Evolutionary conservation across 208 protist species (phyloP), one percentile per base, ranked within the genome.

Genomic region (Leishmania major): DNA sequence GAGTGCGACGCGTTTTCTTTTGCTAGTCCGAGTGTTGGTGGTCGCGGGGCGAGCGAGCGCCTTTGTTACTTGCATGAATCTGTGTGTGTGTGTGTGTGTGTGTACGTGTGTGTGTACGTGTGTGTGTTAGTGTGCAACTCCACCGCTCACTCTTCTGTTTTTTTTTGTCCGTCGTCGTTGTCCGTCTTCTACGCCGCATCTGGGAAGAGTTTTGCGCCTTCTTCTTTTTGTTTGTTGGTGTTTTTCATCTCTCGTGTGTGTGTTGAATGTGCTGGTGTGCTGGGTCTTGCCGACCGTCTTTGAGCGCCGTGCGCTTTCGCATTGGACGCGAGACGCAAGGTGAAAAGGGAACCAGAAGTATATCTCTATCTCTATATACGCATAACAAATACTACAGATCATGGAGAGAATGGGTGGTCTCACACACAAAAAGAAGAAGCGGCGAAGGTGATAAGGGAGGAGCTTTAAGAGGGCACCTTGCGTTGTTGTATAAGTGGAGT

Each of bases 261-360:
- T 49, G 6, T 45, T 28, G 45, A 8, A 3, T 72, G 15, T 49
- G 5, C 4, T 72, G 25, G 66, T 70, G 15, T 28, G 25, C 5
- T 49, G 4, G 5, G 28, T 35, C 35, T 0, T 49, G 35, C 43
- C 17, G 3, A 43, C 28, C 25, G 45, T 74, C 3, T 74, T 5
- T 5, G 19, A 53, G 22, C 40, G 45, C 69, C 69, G 69, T 77
- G 73, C 73, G 53, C 73, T 77, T 62, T 77, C 73, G 73, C 73
- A 77, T 74, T 2, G 69, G 25, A 53, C 28, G 51, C 69, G 45
- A 8, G 69, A 74, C 25, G 7, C 22, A 8, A 13, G 15, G 25
- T 22, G 45, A 51, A 53, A 19, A 37, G 28, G 10, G 17, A 40
- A 6, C 5, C 17, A 19, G 15, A 69, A 45, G 45, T 19, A 57